Percentiles rank a stretch among this genome's conserved stretches.
phyloP scores from a whole-genome alignment of 1,284 basidiomycete species.

The Tetrapyrgos nigripes region DNA sequence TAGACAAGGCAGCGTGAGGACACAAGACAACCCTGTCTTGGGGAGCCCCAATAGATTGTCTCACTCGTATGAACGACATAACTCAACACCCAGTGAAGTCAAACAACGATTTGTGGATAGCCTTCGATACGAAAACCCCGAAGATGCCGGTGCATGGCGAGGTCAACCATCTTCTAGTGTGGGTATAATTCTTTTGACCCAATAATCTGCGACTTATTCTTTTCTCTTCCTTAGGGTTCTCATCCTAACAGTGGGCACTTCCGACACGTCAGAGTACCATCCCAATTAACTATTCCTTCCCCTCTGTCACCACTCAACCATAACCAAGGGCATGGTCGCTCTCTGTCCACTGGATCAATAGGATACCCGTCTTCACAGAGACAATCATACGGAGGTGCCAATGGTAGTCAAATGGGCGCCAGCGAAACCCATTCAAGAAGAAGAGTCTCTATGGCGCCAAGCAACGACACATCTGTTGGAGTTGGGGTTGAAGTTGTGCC shows the following conservation, averaged over 20 bases:
- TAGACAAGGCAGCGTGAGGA: slow-evolving; percentile 13
- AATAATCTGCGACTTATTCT: neutral
- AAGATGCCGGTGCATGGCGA: neutral
- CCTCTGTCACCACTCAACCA: slow-evolving; percentile 19
- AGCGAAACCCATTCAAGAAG: too few species aligned
- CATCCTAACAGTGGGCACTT: slow-evolving; percentile 16
- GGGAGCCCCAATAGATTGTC: neutral
- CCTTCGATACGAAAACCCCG: neutral
- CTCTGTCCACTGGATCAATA: slow-evolving; percentile 13
- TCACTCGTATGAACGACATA: neutral
- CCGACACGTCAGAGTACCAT: slow-evolving; percentile 22
- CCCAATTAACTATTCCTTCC: slow-evolving; percentile 20
- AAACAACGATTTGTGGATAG: slow-evolving; percentile 3
- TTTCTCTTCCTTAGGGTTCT: slow-evolving; percentile 1
- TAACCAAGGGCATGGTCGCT: neutral
- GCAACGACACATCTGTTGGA: too few species aligned
- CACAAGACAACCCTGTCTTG: neutral
- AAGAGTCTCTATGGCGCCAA: too few species aligned
- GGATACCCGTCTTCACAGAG: too few species aligned
- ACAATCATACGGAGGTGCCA: too few species aligned
- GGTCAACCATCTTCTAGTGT: slow-evolving; percentile 8
- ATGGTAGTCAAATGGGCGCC: too few species aligned
- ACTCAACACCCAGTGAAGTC: neutral
- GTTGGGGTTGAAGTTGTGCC: too few species aligned
- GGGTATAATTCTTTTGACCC: neutral